A percentile compares a stretch with the other conserved stretches of the same genome.
Conservation (phyloP, 768 basidiomycete species). For the Pleurotus tuber-regium region DNA sequence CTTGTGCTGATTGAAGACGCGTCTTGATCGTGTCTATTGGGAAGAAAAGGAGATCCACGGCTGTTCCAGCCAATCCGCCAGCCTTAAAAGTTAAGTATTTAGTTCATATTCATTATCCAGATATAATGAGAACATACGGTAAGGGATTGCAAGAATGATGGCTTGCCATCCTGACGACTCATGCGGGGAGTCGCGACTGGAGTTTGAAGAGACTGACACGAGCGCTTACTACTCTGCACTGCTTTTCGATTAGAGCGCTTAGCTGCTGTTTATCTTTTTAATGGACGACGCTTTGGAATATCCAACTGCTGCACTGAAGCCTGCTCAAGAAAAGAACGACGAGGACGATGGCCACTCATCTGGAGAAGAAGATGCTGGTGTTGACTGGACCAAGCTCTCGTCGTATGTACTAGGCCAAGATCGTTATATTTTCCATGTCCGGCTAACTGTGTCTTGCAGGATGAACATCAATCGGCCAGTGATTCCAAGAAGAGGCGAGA, state of each 20-base stretch:
- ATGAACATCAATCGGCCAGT: constrained; percentile 52
- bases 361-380: constrained; percentile 69
- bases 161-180: constrained; percentile 24
- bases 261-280: background rate
- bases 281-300: constrained; percentile 67
- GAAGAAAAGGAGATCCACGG: constrained; percentile 95
- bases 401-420: constrained; percentile 41
- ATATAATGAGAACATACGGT: constrained; percentile 29
- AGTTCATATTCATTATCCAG: constrained; percentile 3
- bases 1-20: constrained; percentile 84
- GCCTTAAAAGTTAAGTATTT: no score
- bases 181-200: constrained; percentile 8
- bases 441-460: constrained; percentile 23
- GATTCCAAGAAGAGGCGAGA: constrained; percentile 96
- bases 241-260: background rate
- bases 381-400: constrained; percentile 81
- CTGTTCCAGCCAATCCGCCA: constrained; percentile 87
- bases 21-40: constrained; percentile 98
- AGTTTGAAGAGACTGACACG: no score
- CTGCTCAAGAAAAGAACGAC: constrained; percentile 31
- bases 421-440: constrained; percentile 8
- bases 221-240: no score
- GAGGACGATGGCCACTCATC: constrained; percentile 50
- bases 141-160: constrained; percentile 45
- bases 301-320: constrained; percentile 29